phyloP scores from a whole-genome alignment of 192 early-diverging fungal genomes.

The Coemansia sp. region DNA sequence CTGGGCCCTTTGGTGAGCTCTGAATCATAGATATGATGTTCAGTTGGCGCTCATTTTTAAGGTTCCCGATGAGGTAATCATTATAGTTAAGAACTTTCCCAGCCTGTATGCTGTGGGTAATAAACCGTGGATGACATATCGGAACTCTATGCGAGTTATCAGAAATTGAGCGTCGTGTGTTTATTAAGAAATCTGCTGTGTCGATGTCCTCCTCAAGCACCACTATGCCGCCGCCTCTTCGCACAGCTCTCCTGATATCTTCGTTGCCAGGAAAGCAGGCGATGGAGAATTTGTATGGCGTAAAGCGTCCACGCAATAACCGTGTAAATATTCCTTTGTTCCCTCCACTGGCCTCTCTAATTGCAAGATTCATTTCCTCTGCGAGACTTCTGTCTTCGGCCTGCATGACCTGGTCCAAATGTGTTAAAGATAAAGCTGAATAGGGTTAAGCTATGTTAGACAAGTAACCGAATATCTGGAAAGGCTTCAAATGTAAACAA shows the following conservation, averaged over 20 bases:
- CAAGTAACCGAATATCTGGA: too few species aligned
- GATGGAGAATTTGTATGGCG: constrained; percentile 11
- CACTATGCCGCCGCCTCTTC: constrained; percentile 1
- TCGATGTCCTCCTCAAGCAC: not conserved
- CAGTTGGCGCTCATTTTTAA: not conserved
- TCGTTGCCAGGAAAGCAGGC: not conserved
- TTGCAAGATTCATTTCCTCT: not conserved
- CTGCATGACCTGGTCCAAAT: not conserved
- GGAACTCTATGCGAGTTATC: not conserved
- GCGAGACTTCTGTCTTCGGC: not conserved
- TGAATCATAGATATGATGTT: not conserved
- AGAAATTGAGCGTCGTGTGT: not conserved
- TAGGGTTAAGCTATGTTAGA: too few species aligned
- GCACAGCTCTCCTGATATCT: not conserved
- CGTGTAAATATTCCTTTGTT: not conserved
- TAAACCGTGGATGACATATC: constrained; percentile 18
- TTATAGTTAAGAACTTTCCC: constrained; percentile 12
- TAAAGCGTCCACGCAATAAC: not conserved
- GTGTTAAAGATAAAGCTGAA: not conserved
- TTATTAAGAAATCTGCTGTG: constrained; percentile 19
- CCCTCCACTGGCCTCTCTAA: not conserved
- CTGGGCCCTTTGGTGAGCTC: not conserved
- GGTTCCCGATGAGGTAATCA: not conserved
- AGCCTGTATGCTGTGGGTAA: constrained; percentile 18
- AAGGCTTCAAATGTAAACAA: not conserved